Base-by-base conservation (phyloP, 2,329 filamentous ascomycete genomes). In the Hypoxylon sp. region DNA sequence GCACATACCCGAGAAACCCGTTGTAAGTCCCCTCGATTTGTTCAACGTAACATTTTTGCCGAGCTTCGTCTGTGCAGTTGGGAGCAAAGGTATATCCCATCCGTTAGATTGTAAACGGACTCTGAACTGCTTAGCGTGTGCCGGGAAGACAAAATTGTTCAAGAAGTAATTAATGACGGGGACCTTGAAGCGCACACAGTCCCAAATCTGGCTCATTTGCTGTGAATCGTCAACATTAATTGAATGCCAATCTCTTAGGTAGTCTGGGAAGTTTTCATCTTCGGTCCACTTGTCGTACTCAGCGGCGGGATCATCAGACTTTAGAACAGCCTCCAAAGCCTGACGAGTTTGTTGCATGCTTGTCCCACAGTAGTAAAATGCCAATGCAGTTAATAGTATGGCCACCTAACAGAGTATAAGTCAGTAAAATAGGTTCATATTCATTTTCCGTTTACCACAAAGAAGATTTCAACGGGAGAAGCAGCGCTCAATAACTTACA, bases 281-380 rank as follows among this genome's bases (percentile, higher is more conserved):
- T 76, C 67, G 0, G 70, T 71, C 73, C 80, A 80, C 1, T 71
- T 66, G 16, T 82, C 77, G 43, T 87, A 89, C 35, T 83, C 77
- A 0, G 75, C 67, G 0, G 77, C 70, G 0, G 83, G 80, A 23
- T 87, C 80, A 21, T 86, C 80, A 0, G 78, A 78, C 43, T 76
- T 79, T 0, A 80, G 55, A 0, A 89, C 65, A 4, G 76, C 72
- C 20, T 79, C 69, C 0, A 88, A 66, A 0, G 71, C 70, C 19
- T 80, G 71, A 0, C 69, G 70, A 0, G 86, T 69, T 40, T 87
- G 82, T 0, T 60, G 32, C 2, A 73, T 52, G 1, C 45, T 75
- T 0, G 88, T 65, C 0, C 85, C 86, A 1, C 73, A 67, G 38
- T 89, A 87, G 60, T 91, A 91, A 60, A 87, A 89, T 0, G 80